Percentiles rank a stretch among this genome's conserved stretches.
These are phyloP conservation scores for Blastobotrys raffinosifermentans DNA, from an alignment of 1,139 yeast genomes.

Conservation along the genomic window DNA sequence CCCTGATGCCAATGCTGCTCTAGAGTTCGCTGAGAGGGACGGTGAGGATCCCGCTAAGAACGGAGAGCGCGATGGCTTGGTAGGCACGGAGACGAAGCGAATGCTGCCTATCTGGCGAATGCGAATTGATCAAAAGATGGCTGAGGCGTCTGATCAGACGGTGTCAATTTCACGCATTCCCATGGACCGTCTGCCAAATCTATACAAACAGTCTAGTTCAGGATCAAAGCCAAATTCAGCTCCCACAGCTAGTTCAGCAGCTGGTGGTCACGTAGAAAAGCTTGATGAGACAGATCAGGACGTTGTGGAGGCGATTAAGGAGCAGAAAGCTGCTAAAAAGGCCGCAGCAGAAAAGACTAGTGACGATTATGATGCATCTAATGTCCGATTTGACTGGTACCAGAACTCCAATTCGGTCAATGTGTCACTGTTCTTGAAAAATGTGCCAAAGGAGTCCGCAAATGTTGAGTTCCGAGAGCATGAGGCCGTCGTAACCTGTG, in stretches of 20 bases:
- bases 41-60: conserved; percentile 36
- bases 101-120: too few species aligned
- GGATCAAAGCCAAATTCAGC: too few species aligned
- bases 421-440: conserved; percentile 67
- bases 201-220: too few species aligned
- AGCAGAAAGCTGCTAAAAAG: conserved; percentile 7
- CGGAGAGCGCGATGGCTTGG: too few species aligned
- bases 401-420: conserved; percentile 55
- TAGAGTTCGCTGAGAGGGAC: conserved; percentile 45
- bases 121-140: conserved; percentile 9
- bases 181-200: conserved; percentile 1
- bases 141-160: conserved; percentile 10
- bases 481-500: conserved; percentile 24
- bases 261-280: too few species aligned
- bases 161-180: conserved; percentile 23
- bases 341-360: conserved; percentile 3
- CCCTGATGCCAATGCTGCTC: conserved; percentile 43
- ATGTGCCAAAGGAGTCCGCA: conserved; percentile 45
- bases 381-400: conserved; percentile 73
- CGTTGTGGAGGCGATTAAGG: conserved; percentile 7
- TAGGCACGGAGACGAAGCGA: too few species aligned
- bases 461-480: conserved; percentile 34
- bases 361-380: conserved; percentile 15
- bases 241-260: too few species aligned
- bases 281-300: conserved; percentile 9